Conservation (phyloP, 108 stramenopile species). For the Chaetoceros tenuissimus region DNA sequence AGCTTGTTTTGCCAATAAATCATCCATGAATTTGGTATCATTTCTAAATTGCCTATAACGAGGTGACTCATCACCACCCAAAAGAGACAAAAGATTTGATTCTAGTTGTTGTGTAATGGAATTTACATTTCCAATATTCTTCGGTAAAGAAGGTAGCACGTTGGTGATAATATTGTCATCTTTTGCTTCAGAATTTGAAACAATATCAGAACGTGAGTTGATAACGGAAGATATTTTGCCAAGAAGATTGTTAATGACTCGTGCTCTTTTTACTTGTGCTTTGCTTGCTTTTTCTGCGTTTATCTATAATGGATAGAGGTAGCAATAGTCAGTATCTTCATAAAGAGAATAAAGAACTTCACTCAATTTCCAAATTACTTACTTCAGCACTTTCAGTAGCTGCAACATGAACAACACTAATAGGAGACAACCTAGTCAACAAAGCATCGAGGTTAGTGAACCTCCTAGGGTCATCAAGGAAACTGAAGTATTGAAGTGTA, state of each 20-base stretch:
- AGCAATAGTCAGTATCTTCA: not conserved
- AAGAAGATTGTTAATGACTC: not conserved
- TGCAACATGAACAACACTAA: conserved; percentile 27
- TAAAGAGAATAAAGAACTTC: conserved; percentile 5
- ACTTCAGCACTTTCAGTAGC: conserved; percentile 19
- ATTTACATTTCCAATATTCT: not conserved
- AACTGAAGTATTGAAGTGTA: conserved; percentile 39
- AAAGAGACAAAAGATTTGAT: conserved; percentile 6
- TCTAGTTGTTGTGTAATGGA: not conserved
- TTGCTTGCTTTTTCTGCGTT: too few species aligned
- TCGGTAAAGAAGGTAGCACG: conserved; percentile 1
- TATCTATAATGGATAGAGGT: too few species aligned
- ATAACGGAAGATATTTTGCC: conserved; percentile 8
- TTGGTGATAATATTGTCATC: not conserved
- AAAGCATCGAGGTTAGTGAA: conserved; percentile 65
- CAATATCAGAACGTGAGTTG: conserved; percentile 26
- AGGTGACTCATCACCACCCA: conserved; percentile 14
- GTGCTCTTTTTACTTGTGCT: not conserved
- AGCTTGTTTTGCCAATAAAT: conserved; percentile 19
- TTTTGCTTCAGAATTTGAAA: not conserved
- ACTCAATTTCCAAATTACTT: not conserved
- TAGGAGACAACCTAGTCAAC: conserved; percentile 31
- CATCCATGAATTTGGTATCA: conserved; percentile 12
- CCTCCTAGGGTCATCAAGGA: conserved; percentile 42
- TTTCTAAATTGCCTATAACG: conserved; percentile 23